Evolutionary conservation across 352 stramenopile species (phyloP).

Genomic region (Thalassiosira ordinaria): DNA sequence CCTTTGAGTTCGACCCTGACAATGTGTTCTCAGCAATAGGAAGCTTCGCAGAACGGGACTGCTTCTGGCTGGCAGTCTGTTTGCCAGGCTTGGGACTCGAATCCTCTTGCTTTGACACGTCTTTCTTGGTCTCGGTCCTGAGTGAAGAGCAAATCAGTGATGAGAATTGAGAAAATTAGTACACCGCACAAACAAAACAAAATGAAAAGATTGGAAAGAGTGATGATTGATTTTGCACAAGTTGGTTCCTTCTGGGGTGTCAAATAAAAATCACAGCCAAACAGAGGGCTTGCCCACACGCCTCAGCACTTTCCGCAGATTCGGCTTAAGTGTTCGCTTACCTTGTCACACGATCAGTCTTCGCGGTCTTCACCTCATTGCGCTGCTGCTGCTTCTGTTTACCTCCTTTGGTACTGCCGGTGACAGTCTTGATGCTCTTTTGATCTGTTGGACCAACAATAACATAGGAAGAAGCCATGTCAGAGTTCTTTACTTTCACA

Average conservation of each 20-base stretch:
- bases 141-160: neutral
- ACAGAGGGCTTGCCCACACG: too few relatives aligned
- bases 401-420: too few relatives aligned
- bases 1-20: constrained; percentile 7
- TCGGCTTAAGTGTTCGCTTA: too few relatives aligned
- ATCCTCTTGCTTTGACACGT: constrained; percentile 15
- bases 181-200: neutral
- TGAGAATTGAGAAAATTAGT: neutral
- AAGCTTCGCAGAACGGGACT: constrained; percentile 12
- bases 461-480: too few relatives aligned
- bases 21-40: neutral
- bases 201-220: constrained; percentile 9
- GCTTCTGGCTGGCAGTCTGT: constrained; percentile 12
- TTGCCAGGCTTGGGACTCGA: constrained; percentile 20
- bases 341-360: constrained; percentile 32
- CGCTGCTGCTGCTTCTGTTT: constrained; percentile 37
- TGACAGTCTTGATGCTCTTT: constrained; percentile 14
- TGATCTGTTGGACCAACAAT: constrained; percentile 7
- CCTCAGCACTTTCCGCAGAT: too few relatives aligned
- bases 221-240: too few relatives aligned
- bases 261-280: too few relatives aligned
- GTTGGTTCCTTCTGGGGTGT: too few relatives aligned
- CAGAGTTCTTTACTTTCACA: constrained; percentile 25
- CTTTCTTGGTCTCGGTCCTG: constrained; percentile 34
- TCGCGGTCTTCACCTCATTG: constrained; percentile 35